Evolutionary conservation across 768 basidiomycete species (phyloP), one percentile per base, ranked within the genome.

Genomic region (Sarcodon sp.): DNA sequence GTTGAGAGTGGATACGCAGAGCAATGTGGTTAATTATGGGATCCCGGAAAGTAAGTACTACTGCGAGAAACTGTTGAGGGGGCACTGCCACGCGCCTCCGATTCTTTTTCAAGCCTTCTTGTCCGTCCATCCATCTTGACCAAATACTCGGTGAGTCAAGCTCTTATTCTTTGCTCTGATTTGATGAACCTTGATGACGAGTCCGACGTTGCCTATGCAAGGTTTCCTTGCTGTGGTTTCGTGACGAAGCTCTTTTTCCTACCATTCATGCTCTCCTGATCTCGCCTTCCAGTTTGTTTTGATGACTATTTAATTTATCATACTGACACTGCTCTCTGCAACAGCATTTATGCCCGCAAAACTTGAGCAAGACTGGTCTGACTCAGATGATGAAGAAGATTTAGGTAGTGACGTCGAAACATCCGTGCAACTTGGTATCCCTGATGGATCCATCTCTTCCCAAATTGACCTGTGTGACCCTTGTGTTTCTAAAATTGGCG

Each of bases 191-290:
- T 62, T 63, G 77, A 79, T 79, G 77, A 79, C 87, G 87, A 90
- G 88, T 91, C 88, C 70, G 88, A 90, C 39, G 65, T 61, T 59
- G 61, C 62, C 56, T 52, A 59, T 51, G 55, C 68, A 70, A 74
- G 79, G 79, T 75, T 79, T 77, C 79, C 77, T 74, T 71, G 62
- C 65, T 58, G 44, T 56, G 54, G 55, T 41, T 50, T 54, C 69
- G 52, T 59, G 83, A 87, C 87, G 76, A 86, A 88, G 57, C 68
- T 69, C 51, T 63, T 67, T 64, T 60, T 59, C 70, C 69, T 84
- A 84, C 87, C 87, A 90, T 91, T 91, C 88, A 91, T 90, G 88
- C 87, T 71, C 82, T 71, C 68, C 88, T 90, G 88, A 89, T 60
- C 47, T 58, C 53, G 50, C 56, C 44, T 55, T 52, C 53, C 49